A percentile compares a stretch with the other conserved stretches of the same genome.
These are phyloP conservation scores for Xerocomus potaroensis DNA, from an alignment of 768 basidiomycete species.

Conservation along the genomic window DNA sequence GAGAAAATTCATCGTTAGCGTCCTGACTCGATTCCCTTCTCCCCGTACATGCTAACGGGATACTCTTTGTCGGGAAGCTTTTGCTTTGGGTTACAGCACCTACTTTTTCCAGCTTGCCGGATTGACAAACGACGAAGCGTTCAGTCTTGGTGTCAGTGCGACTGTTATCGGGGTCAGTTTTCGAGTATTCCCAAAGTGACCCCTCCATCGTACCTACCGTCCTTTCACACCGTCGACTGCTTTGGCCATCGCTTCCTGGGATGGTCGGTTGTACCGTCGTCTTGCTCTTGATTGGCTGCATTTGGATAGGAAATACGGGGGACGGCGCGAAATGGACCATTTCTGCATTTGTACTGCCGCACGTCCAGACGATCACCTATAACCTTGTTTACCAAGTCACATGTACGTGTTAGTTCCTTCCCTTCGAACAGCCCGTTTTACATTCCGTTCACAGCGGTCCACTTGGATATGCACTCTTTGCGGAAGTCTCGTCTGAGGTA, in stretches of 20 bases:
- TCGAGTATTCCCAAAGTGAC: not conserved
- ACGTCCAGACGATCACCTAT: conserved; percentile 26
- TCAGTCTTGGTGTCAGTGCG: conserved; percentile 29
- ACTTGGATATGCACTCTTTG: conserved; percentile 25
- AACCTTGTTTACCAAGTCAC: conserved; percentile 26
- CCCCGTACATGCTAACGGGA: conserved; percentile 21
- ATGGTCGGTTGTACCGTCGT: conserved; percentile 22
- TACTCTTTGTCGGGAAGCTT: conserved; percentile 25
- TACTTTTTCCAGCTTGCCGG: conserved; percentile 37
- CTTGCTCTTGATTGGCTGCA: conserved; percentile 25
- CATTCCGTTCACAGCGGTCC: conserved; percentile 18
- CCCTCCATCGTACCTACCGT: conserved; percentile 10
- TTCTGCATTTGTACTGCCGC: conserved; percentile 15
- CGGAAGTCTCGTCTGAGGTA: conserved; percentile 29
- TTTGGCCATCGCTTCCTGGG: conserved; percentile 25
- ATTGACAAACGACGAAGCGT: conserved; percentile 26
- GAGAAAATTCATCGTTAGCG: conserved; percentile 47
- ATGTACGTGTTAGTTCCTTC: conserved; percentile 16
- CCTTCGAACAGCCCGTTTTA: too few species aligned
- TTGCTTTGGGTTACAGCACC: conserved; percentile 26
- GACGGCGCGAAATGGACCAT: conserved; percentile 21
- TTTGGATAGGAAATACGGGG: conserved; percentile 16
- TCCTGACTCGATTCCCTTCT: conserved; percentile 23
- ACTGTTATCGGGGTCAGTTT: conserved; percentile 23
- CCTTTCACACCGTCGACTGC: conserved; percentile 23